Conservation (phyloP, 1,284 basidiomycete genomes). For the Crucibulum cyathiforme region DNA sequence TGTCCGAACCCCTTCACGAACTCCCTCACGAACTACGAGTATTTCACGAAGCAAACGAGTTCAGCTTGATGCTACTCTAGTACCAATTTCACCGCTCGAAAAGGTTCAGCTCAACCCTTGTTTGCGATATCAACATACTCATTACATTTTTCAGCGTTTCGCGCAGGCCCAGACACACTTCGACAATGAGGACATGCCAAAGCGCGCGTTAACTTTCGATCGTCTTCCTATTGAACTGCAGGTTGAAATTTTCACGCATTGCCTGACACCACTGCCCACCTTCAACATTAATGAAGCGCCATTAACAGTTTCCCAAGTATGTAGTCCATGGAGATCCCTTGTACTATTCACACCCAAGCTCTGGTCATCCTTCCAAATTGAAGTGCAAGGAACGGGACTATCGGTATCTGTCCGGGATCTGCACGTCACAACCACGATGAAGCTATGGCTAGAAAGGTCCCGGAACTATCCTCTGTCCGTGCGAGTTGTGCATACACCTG, state of each 20-base stretch:
- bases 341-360: constrained; percentile 39
- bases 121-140: no score
- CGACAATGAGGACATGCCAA: neutral
- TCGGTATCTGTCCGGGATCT: constrained; percentile 10
- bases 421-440: constrained; percentile 22
- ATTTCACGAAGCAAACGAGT: no score
- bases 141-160: neutral
- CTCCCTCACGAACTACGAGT: no score
- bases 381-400: constrained; percentile 16
- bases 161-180: neutral
- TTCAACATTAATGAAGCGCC: constrained; percentile 34
- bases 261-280: constrained; percentile 28
- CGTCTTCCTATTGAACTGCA: constrained; percentile 44
- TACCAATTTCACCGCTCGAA: no score
- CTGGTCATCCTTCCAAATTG: constrained; percentile 48
- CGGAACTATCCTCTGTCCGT: constrained; percentile 40
- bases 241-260: constrained; percentile 42
- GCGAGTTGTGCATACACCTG: constrained; percentile 31
- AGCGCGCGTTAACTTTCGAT: constrained; percentile 22
- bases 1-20: no score
- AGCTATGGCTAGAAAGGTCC: constrained; percentile 45
- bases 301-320: constrained; percentile 41
- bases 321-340: constrained; percentile 41
- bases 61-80: no score
- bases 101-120: no score